Conservation (phyloP, 2,329 filamentous ascomycete species). For the Tolypocladium inflatum region DNA sequence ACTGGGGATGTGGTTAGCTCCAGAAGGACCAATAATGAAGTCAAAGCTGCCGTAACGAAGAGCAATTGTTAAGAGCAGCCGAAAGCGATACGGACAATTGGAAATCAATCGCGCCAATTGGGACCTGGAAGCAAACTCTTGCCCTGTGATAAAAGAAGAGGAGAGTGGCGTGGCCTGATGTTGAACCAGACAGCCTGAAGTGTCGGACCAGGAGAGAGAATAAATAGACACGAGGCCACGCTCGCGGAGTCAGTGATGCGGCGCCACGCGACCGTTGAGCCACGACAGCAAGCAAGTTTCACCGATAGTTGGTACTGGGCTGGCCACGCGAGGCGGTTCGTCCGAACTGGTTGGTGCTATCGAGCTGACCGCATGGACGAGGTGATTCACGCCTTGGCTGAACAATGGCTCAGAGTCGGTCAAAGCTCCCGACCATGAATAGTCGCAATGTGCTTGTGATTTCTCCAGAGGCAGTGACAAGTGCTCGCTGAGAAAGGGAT, state of each 20-base stretch:
- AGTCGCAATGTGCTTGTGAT: background rate
- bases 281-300: background rate
- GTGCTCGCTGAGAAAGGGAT: background rate
- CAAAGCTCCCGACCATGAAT: background rate
- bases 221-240: background rate
- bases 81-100: background rate
- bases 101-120: background rate
- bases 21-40: background rate
- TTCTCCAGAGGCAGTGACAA: background rate
- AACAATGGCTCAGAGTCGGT: background rate
- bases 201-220: background rate
- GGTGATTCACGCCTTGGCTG: background rate
- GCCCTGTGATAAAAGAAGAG: background rate
- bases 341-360: background rate
- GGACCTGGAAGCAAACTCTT: background rate
- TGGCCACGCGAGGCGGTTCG: background rate
- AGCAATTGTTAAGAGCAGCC: background rate
- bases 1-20: conserved; percentile 10
- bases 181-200: background rate
- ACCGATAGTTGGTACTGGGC: background rate
- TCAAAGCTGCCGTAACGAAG: background rate
- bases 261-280: background rate
- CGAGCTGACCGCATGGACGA: background rate
- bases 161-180: conserved; percentile 1
- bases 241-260: background rate